Base-by-base conservation (phyloP, 73 alveolate genomes). In the Stentor roeselii region DNA sequence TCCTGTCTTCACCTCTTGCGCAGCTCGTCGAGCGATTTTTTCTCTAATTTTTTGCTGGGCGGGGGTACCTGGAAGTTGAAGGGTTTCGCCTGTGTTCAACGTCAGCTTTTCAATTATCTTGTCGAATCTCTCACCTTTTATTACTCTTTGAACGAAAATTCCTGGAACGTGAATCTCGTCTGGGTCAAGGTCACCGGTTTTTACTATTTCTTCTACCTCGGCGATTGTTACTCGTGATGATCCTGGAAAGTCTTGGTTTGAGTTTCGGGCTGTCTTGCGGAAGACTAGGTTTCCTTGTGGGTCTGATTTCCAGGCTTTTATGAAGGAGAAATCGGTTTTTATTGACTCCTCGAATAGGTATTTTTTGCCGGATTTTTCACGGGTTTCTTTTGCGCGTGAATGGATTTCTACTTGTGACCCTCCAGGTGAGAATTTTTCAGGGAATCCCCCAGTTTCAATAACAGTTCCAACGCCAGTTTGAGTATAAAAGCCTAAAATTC, bases 151-250 rank as follows among this genome's bases (percentile, higher is more conserved):
- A 35, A 95, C 99, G 41, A 84, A 95, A 42, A 94, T 86, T 75
- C 93, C 98, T 50, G 97, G 97, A 32, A 91, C 89, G 75, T 94
- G 98, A 31, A 95, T 84, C 42, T 92, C 90, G 67, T 93, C 96
- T 3, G 98, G 96, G 34, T 89, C 90, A 39, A 93, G 36, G 37
- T 82, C 87, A 36, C 98, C 98, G 60, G 84, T 78, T n/a, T 92
- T 92, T 35, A 93, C 98, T 67, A 93, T 88, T 59, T 93, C 91
- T 35, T 93, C 98, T 4, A 88, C 98, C 78, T 93, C 98, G 75
- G 92, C 95, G 34, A 93, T 88, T 83, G 86, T 84, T 21, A 14
- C 14, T 58, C 87, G 84, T n/a, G 89, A 94, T 21, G 98, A 92
- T 36, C 88, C 61, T 3, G 98, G 96, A 59, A 85, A 76, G 83